Conservation (phyloP, 1,139 yeast genomes). For the Geotrichum australiense region DNA sequence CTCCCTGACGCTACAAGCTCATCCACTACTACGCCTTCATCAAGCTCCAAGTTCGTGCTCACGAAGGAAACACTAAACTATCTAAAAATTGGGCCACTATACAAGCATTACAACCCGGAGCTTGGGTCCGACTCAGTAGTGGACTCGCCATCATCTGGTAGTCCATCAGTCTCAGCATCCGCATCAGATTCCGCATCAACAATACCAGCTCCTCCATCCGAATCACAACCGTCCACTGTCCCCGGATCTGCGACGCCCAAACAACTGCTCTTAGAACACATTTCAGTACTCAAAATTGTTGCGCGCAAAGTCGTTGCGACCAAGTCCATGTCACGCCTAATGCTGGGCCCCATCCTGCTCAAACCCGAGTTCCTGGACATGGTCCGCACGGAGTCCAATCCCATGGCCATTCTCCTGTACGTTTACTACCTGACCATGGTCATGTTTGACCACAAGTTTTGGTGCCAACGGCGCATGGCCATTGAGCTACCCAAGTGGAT, state of each 20-base stretch:
- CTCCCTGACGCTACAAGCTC: neutral
- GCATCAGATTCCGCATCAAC: neutral
- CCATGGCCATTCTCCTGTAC: conserved; percentile 3
- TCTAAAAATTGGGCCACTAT: conserved; percentile 2
- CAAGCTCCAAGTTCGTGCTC: too few species aligned
- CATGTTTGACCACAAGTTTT: conserved; percentile 3
- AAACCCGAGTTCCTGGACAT: conserved; percentile 4
- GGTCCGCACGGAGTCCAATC: conserved; percentile 2
- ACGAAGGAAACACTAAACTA: conserved; percentile 5
- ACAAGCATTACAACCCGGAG: conserved; percentile 7
- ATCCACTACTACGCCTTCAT: too few species aligned
- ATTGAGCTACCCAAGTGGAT: conserved; percentile 4
- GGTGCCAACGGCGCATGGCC: conserved; percentile 7
- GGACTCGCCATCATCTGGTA: neutral
- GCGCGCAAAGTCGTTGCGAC: conserved; percentile 6
- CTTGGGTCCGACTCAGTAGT: neutral
- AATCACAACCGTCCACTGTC: neutral
- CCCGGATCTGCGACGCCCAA: too few species aligned
- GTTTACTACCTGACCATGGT: conserved; percentile 6
- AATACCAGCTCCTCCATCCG: neutral
- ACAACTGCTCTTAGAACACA: conserved; percentile 2
- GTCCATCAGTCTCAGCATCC: neutral
- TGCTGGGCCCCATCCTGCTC: conserved; percentile 6
- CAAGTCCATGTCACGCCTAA: conserved; percentile 2
- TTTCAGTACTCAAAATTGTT: conserved; percentile 6